Base-by-base conservation (phyloP, 2,329 filamentous ascomycete genomes). In the Phialophora expanda region DNA sequence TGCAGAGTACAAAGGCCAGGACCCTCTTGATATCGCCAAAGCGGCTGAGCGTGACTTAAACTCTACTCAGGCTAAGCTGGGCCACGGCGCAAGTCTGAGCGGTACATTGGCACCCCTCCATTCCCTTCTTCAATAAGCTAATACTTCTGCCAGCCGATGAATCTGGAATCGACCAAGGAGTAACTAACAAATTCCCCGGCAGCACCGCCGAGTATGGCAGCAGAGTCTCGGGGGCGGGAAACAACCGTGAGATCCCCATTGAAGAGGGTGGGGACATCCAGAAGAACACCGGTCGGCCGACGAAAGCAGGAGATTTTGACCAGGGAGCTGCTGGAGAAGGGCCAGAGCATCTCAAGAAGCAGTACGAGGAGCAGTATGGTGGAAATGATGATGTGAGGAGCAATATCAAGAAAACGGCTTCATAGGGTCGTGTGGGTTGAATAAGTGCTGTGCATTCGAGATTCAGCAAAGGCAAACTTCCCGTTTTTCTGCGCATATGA, bases 11-110 rank as follows among this genome's bases (percentile, higher is more conserved):
- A 61, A 69, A 44, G 63, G 66, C 41, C 57, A 70, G 63, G 66
- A 71, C 56, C 71, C 68, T 14, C 41, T 68, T 17, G 69, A 70
- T 46, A 69, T 72, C 51, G 75, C 78, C 26, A 66, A 71, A 64
- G 66, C 75, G 48, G 77, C 78, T 11, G 76, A 81, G 72, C 72
- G 73, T 55, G 77, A 81, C 55, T 76, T 81, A 30, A 80, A 79
- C 70, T 73, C 74, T 56, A 74, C 78, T 68, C 73, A 78, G 65
- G 74, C 76, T 24, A 80, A 80, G 69, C 56, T 60, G 2, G 71
- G 71, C 58, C 53, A 62, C n/a, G 72, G 65, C 7, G 75, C 77
- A 67, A 80, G 78, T 66, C 74, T 76, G 58, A 78, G 78, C 22
- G 75, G 78, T 81, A 77, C 20, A 74, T 70, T 41, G 20, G 28